A percentile compares a stretch with the other conserved stretches of the same genome.
Conservation (phyloP, 2,329 filamentous ascomycete genomes). For the Alternaria metachromatica region DNA sequence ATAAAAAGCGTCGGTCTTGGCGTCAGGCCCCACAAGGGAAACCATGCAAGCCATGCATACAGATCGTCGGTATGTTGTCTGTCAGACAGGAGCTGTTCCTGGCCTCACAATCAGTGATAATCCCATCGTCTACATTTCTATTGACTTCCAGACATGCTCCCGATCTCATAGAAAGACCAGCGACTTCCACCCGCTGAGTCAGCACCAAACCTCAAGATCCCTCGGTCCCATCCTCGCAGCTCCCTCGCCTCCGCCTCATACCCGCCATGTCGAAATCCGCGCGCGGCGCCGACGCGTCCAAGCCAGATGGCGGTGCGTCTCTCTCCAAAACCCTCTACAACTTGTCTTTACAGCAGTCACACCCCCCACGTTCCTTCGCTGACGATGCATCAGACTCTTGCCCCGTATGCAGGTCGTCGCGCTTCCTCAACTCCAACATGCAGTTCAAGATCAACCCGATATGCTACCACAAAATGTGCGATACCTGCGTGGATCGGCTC, state of each 20-base stretch:
- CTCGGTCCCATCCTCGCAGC: background rate
- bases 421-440: slow-evolving; percentile 94
- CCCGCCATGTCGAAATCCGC: slow-evolving; percentile 45
- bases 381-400: slow-evolving; percentile 71
- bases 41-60: slow-evolving; percentile 12
- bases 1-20: slow-evolving; percentile 21
- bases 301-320: slow-evolving; percentile 49
- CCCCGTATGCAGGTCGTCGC: slow-evolving; percentile 95
- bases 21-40: slow-evolving; percentile 24
- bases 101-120: background rate
- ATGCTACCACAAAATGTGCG: slow-evolving; percentile 99
- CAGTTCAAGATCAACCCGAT: slow-evolving; percentile 95
- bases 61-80: background rate
- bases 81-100: background rate
- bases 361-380: slow-evolving; percentile 24
- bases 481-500: slow-evolving; percentile 91
- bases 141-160: background rate
- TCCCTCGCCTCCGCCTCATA: slow-evolving; percentile 11
- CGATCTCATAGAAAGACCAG: background rate
- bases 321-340: slow-evolving; percentile 39
- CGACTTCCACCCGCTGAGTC: slow-evolving; percentile 18
- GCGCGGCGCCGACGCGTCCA: slow-evolving; percentile 38
- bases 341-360: slow-evolving; percentile 36
- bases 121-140: background rate
- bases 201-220: slow-evolving; percentile 8